Conservation (phyloP, 768 basidiomycete species). For the Podaxis rugospora region DNA sequence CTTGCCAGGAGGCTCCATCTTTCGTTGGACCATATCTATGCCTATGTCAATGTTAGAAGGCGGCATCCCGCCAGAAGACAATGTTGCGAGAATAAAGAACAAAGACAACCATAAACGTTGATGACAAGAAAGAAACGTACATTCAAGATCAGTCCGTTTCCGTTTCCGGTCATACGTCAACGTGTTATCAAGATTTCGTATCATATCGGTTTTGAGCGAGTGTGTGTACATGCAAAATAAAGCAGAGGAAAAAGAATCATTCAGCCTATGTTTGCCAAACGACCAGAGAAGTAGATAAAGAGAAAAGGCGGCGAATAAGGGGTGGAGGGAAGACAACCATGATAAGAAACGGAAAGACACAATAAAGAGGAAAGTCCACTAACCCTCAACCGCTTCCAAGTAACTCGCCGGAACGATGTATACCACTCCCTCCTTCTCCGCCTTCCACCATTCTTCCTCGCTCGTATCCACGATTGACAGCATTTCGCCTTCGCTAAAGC, state of each 20-base stretch:
- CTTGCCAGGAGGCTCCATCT: background rate
- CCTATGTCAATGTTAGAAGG: background rate
- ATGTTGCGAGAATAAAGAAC: background rate
- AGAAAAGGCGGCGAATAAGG: background rate
- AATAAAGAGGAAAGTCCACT: slow-evolving; percentile 53
- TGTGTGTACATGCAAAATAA: slow-evolving; percentile 43
- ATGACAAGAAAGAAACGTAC: background rate
- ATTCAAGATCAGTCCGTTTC: background rate
- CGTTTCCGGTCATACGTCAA: background rate
- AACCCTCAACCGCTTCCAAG: slow-evolving; percentile 83
- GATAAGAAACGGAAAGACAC: slow-evolving; percentile 49
- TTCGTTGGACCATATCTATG: background rate
- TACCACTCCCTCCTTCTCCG: slow-evolving; percentile 79
- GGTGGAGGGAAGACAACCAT: background rate
- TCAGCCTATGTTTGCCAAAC: slow-evolving; percentile 67
- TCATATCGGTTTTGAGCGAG: slow-evolving; percentile 21
- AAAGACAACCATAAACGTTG: background rate
- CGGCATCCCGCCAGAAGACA: background rate
- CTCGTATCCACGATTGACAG: slow-evolving; percentile 76
- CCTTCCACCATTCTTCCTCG: slow-evolving; percentile 96
- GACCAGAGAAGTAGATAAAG: slow-evolving; percentile 3
- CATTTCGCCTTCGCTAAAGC: slow-evolving; percentile 77
- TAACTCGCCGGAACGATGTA: slow-evolving; percentile 93
- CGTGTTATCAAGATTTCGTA: slow-evolving; percentile 24
- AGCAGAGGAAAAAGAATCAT: slow-evolving; percentile 46